Base-by-base conservation (phyloP, 352 stramenopile genomes). In the Globisporangium orthogonon region DNA sequence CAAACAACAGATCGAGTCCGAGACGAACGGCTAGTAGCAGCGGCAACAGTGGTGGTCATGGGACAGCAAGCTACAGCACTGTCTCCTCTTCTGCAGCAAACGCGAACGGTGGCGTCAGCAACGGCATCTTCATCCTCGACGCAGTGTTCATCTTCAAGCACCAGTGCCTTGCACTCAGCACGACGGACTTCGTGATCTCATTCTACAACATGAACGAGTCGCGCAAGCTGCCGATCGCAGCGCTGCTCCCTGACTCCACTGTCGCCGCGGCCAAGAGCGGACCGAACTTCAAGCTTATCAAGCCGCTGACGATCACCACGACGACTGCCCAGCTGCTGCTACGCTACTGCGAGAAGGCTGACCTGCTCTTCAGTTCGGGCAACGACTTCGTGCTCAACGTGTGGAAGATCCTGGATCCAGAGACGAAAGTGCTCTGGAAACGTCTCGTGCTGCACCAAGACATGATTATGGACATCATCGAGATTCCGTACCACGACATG, bases 131-230 rank as follows among this genome's bases (percentile, higher is more conserved):
- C 35, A 76, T 90, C 18, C 52, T 92, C 15, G 81, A 90, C 13
- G 79, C 83, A 14, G 75, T 75, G 18, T 90, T 89, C 54, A 63
- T 90, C 17, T 56, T 73, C 46, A 74, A 76, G 30, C 85, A 83
- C 48, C 56, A 77, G 52, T 81, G 83, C 56, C 63, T 94, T 9
- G 76, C 71, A 1, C 64, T 90, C 41, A 89, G 79, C 46, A 88
- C 79, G 17, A 88, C 84, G 13, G 78, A 94, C 62, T 89, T 90
- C 63, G 60, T 68, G 3, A 89, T 94, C 54, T 84, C 84, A n/a
- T 94, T 94, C 50, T 94, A 88, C 55, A 74, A 74, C 43, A 76
- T 87, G 66, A 73, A 78, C 29, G 78, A 89, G n/a, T 74, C 78
- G 18, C 67, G 69, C 15, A 68, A 73, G 33, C 45, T 63, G 48